Evolutionary conservation across 2,329 filamentous ascomycete genomes (phyloP), one percentile per base, ranked within the genome.

Genomic region (Aureobasidium subglaciale): DNA sequence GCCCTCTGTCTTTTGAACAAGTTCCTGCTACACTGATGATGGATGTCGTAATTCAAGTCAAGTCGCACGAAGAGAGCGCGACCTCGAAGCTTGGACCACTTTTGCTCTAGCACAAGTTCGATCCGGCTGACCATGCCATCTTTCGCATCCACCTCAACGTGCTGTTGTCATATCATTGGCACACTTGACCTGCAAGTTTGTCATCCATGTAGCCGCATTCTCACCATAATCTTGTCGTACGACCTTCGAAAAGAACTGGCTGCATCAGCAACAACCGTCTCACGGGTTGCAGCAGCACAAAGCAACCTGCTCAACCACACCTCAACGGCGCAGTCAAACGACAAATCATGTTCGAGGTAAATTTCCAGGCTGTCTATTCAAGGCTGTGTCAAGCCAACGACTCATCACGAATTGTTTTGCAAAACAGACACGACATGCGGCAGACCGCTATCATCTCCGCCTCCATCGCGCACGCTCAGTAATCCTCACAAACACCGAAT

Each of bases 381-480:
- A 20, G n/a, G n/a, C n/a, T n/a, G n/a, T n/a, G n/a, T n/a, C n/a
- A n/a, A n/a, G n/a, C n/a, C n/a, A n/a, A n/a, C n/a, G n/a, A n/a
- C 35, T 40, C 20, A 29, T 22, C 48, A 20, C 10, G 22, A 38
- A 7, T 9, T 22, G n/a, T 52, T 22, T 16, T 52, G 8, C 48
- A 34, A 22, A 15, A 50, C 59, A 78, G 73, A 75, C 74, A 61
- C 74, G 73, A 45, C 81, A 86, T 66, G 86, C 85, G 37, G 82
- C 84, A 68, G 85, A 90, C 68, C 81, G 81, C 60, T 88, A 95
- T 68, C 87, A 83, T 60, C 78, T 95, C 49, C 87, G 90, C 59
- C 77, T 88, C 60, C 91, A 96, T 73, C 85, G 90, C 54, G 90
- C 91, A 41, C 83, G 87, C 59, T 91, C 87, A 22, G 87, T 95